phyloP scores from a whole-genome alignment of 495 filamentous ascomycete species.

The Cudoniella acicularis region DNA sequence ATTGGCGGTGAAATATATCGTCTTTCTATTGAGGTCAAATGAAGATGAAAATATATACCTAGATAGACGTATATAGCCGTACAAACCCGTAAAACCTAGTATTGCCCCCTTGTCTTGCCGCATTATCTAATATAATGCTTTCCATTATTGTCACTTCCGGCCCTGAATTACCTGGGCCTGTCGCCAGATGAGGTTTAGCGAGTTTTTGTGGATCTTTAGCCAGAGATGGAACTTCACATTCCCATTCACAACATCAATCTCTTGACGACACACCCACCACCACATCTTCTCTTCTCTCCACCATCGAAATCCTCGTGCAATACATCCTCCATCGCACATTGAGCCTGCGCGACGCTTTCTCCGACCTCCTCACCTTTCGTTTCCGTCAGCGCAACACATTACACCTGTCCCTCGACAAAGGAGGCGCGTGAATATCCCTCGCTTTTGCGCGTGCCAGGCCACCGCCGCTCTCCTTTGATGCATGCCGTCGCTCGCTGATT shows the following conservation, averaged over 20 bases:
- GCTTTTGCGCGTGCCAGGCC: slow-evolving; percentile 18
- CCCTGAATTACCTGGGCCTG: background rate
- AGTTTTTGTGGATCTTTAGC: background rate
- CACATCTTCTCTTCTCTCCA: slow-evolving; percentile 16
- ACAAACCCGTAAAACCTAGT: too few species aligned
- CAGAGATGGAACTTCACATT: slow-evolving; percentile 14
- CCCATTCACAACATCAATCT: slow-evolving; percentile 22
- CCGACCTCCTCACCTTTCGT: slow-evolving; percentile 14
- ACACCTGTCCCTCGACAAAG: slow-evolving; percentile 34
- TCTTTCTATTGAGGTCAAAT: too few species aligned
- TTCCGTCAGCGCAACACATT: slow-evolving; percentile 25
- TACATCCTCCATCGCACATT: slow-evolving; percentile 14
- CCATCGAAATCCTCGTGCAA: slow-evolving; percentile 7
- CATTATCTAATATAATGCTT: too few species aligned
- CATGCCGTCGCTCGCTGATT: slow-evolving; percentile 37
- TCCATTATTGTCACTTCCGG: too few species aligned
- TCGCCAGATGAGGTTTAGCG: background rate
- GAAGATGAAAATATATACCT: background rate
- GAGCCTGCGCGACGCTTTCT: slow-evolving; percentile 20
- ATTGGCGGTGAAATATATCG: too few species aligned
- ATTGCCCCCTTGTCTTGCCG: too few species aligned
- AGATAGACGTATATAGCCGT: background rate
- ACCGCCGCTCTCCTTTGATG: slow-evolving; percentile 28
- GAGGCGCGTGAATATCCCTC: slow-evolving; percentile 34
- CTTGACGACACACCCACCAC: slow-evolving; percentile 24